A percentile compares a stretch with the other conserved stretches of the same genome.
These are phyloP conservation scores for Scutellaria galericulata DNA, from an alignment of 257 asterid genomes.

Conservation along the genomic window DNA sequence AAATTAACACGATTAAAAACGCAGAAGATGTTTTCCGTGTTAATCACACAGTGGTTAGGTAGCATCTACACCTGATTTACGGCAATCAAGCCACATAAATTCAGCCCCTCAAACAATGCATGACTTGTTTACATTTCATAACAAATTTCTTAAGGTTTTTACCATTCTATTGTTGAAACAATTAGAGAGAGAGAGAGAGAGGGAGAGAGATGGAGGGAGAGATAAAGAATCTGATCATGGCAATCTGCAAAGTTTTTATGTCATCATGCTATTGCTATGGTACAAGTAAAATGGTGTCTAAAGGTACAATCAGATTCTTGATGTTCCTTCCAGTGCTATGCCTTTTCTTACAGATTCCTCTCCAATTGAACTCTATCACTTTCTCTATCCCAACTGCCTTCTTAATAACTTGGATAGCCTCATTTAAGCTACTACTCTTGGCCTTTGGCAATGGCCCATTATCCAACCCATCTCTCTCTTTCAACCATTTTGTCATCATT, in stretches of 20 bases:
- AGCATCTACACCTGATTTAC: background rate
- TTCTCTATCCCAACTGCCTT: constrained; percentile 40
- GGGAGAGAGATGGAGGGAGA: constrained; percentile 41
- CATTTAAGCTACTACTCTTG: constrained; percentile 54
- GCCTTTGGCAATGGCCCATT: constrained; percentile 54
- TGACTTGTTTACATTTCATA: constrained; percentile 25
- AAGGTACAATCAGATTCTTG: constrained; percentile 48
- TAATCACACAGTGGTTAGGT: too few relatives aligned
- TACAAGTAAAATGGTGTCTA: constrained; percentile 37
- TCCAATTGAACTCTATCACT: constrained; percentile 36
- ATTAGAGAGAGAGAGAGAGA: background rate
- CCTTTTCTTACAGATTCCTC: constrained; percentile 44
- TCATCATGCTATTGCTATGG: constrained; percentile 52
- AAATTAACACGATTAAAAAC: too few relatives aligned
- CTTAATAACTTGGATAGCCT: constrained; percentile 50
- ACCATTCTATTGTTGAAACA: background rate
- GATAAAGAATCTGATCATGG: constrained; percentile 44
- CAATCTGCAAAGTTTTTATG: constrained; percentile 30
- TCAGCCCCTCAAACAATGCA: constrained; percentile 36
- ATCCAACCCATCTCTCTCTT: constrained; percentile 45
- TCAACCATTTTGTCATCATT: constrained; percentile 38
- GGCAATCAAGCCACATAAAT: constrained; percentile 24
- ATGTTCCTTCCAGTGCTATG: constrained; percentile 43
- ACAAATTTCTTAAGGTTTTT: background rate
- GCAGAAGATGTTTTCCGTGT: too few relatives aligned